Conservation (phyloP, 352 stramenopile genomes). For the Phytophthora hybrid region DNA sequence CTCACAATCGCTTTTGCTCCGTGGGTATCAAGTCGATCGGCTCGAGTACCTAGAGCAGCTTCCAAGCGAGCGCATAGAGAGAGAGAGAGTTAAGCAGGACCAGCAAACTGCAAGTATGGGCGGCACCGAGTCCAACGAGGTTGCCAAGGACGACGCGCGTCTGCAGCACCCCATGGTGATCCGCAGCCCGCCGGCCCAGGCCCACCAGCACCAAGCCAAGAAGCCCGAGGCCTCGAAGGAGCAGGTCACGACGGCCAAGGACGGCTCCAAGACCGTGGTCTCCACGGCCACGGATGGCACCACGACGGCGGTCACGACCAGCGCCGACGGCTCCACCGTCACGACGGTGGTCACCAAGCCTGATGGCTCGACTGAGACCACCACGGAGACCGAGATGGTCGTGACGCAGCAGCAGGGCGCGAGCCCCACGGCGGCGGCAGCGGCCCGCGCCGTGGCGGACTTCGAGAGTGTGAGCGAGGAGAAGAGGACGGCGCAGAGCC, state of each 20-base stretch:
- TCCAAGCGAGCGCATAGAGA: neutral
- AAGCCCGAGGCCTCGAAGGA: constrained; percentile 19
- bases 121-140: constrained; percentile 40
- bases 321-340: constrained; percentile 34
- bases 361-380: constrained; percentile 39
- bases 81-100: constrained; percentile 11
- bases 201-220: constrained; percentile 11
- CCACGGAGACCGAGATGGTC: constrained; percentile 36
- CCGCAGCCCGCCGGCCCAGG: constrained; percentile 14
- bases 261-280: constrained; percentile 26
- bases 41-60: neutral
- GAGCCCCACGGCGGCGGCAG: constrained; percentile 33
- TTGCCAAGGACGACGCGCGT: constrained; percentile 35
- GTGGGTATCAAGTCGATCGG: constrained; percentile 22
- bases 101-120: constrained; percentile 30
- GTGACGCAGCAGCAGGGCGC: constrained; percentile 18
- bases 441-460: constrained; percentile 33
- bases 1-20: constrained; percentile 39
- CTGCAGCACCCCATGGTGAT: constrained; percentile 34
- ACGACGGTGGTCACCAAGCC: constrained; percentile 38
- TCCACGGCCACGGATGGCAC: constrained; percentile 30
- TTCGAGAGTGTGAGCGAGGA: constrained; percentile 50
- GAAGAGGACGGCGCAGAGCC: constrained; percentile 23
- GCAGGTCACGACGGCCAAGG: constrained; percentile 19
- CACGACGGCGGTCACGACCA: constrained; percentile 44